A percentile compares a stretch with the other conserved stretches of the same genome.
Conservation (phyloP, 164 flowering plant genomes). For the Chloranthus sessilifolius region DNA sequence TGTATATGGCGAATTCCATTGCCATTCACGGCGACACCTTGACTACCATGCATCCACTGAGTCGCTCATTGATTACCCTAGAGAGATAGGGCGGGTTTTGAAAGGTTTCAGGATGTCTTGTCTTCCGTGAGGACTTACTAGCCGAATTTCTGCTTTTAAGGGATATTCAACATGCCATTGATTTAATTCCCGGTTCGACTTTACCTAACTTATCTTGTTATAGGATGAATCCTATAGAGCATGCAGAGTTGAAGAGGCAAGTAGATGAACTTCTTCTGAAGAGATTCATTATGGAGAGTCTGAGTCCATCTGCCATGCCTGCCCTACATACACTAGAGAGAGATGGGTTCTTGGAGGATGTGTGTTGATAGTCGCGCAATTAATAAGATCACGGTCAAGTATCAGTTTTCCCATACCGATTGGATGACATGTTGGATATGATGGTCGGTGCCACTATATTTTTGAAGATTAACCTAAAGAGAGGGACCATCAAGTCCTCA, state of each 20-base stretch:
- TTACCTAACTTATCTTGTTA: not conserved
- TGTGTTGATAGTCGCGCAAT: slow-evolving; percentile 1
- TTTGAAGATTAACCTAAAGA: not conserved
- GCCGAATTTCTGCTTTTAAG: not conserved
- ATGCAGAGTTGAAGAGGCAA: not conserved
- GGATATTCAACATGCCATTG: slow-evolving; percentile 2
- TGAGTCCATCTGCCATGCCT: not conserved
- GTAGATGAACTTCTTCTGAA: not conserved
- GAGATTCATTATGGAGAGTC: slow-evolving; percentile 1
- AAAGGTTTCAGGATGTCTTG: too few relatives aligned
- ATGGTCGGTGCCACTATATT: not conserved
- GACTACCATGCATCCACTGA: too few relatives aligned
- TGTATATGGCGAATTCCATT: too few relatives aligned
- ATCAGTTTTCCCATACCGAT: not conserved
- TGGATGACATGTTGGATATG: slow-evolving; percentile 1
- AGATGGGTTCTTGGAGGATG: slow-evolving; percentile 4
- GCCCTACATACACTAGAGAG: not conserved
- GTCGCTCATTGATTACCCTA: too few relatives aligned
- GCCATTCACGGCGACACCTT: too few relatives aligned
- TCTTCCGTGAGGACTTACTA: not conserved
- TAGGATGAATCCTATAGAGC: slow-evolving; percentile 6
- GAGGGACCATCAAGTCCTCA: not conserved
- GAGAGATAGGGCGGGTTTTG: too few relatives aligned
- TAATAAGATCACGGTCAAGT: slow-evolving; percentile 3
- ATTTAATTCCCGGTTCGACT: not conserved